Conservation (phyloP, 73 alveolate genomes). For the Paramecium caudatum region DNA sequence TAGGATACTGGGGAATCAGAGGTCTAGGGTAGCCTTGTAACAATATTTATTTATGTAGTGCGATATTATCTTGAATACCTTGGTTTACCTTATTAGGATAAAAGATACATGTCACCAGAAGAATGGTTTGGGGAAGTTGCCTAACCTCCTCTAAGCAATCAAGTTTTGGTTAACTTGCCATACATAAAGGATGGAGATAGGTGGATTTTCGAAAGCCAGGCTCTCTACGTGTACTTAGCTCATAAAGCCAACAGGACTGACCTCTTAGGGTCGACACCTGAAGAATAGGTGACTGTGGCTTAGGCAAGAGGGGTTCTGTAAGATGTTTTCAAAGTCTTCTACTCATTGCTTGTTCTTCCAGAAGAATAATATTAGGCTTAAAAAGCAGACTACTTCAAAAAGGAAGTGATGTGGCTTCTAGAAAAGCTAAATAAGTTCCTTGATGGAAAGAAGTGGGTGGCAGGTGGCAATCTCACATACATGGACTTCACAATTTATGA, state of each 20-base stretch:
- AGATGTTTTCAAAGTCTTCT: neutral
- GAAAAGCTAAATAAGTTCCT: neutral
- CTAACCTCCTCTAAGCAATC: neutral
- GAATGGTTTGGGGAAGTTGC: constrained; percentile 57
- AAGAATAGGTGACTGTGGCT: neutral
- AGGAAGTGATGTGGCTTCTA: neutral
- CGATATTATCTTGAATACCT: constrained; percentile 63
- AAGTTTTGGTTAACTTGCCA: neutral
- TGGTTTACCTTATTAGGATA: constrained; percentile 67
- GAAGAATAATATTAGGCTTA: neutral
- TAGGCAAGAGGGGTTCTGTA: constrained; percentile 12
- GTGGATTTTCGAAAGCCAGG: constrained; percentile 33
- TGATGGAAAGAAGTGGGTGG: neutral
- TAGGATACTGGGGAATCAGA: constrained; percentile 78
- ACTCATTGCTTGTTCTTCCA: neutral
- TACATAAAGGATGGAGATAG: constrained; percentile 47
- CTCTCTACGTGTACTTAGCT: constrained; percentile 38
- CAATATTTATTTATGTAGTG: neutral
- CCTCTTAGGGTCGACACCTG: neutral
- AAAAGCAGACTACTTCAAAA: neutral
- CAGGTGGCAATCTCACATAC: neutral
- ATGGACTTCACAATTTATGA: neutral
- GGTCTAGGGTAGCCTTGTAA: constrained; percentile 72
- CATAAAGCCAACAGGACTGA: constrained; percentile 12
- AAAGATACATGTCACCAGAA: constrained; percentile 61